Percentiles rank a stretch among this genome's conserved stretches.
Conservation (phyloP, 2,329 filamentous ascomycete genomes). For the Ophiosphaerella korrae region DNA sequence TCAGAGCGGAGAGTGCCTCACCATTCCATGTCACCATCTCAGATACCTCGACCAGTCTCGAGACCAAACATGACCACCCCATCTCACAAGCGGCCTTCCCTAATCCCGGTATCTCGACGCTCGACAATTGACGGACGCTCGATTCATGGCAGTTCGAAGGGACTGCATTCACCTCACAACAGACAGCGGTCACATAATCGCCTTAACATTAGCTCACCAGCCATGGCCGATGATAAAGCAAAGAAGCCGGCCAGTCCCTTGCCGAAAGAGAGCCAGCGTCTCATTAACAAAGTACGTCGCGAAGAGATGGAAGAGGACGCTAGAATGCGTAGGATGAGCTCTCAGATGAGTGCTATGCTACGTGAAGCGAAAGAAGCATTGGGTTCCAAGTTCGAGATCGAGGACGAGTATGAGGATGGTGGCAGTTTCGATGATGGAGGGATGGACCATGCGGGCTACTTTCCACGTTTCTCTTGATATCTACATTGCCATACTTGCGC, state of each 20-base stretch:
- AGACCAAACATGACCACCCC: conserved; percentile 23
- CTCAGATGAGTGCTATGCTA: conserved; percentile 83
- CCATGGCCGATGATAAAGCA: conserved; percentile 23
- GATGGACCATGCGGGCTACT: conserved; percentile 3
- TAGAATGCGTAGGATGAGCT: conserved; percentile 78
- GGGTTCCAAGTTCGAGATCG: conserved; percentile 55
- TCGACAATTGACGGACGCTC: conserved; percentile 32
- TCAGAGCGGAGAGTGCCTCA: conserved; percentile 38
- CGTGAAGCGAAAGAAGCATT: conserved; percentile 85
- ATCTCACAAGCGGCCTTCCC: conserved; percentile 42
- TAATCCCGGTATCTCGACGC: conserved; percentile 53
- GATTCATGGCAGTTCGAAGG: conserved; percentile 20
- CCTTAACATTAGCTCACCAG: conserved; percentile 40
- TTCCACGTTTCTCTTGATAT: conserved; percentile 3
- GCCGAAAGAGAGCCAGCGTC: conserved; percentile 71
- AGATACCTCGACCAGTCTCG: conserved; percentile 42
- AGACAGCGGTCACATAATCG: conserved; percentile 35
- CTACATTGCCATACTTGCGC: no score
- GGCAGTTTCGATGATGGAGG: conserved; percentile 3
- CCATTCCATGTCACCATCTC: conserved; percentile 33
- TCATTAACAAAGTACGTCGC: conserved; percentile 72
- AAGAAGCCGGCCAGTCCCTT: conserved; percentile 36
- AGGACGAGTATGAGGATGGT: conserved; percentile 37
- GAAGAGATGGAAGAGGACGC: conserved; percentile 81
- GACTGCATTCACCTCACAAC: conserved; percentile 12